Percentiles rank a stretch among this genome's conserved stretches.
These are phyloP conservation scores for Populus simonii DNA, from an alignment of 345 rosid genomes.

Conservation along the genomic window DNA sequence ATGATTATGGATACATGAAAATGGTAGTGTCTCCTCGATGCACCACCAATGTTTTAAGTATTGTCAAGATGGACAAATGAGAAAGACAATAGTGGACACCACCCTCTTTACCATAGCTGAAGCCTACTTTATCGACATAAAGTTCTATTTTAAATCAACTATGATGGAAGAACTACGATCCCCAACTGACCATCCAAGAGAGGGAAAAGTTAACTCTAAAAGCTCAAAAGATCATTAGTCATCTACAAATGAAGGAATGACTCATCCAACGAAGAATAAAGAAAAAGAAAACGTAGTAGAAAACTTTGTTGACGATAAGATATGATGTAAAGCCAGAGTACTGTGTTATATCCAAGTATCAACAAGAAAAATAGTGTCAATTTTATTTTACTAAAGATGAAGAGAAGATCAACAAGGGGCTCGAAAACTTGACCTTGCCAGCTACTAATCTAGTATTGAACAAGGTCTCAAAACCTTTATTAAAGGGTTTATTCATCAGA, in stretches of 20 bases:
- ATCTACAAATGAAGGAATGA: too few relatives aligned
- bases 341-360: not conserved
- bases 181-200: too few relatives aligned
- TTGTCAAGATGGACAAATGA: not conserved
- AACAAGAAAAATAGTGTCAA: not conserved
- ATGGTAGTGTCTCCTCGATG: not conserved
- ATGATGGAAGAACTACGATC: not conserved
- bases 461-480: too few relatives aligned
- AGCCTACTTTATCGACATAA: not conserved
- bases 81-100: not conserved
- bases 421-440: too few relatives aligned
- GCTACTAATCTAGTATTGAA: too few relatives aligned
- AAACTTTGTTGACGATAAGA: not conserved
- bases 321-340: too few relatives aligned
- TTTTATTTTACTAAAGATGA: too few relatives aligned
- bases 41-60: conserved; percentile 1
- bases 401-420: too few relatives aligned
- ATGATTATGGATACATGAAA: not conserved
- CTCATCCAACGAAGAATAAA: not conserved
- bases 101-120: not conserved
- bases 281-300: not conserved
- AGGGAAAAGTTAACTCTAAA: too few relatives aligned
- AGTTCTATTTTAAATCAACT: not conserved
- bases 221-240: too few relatives aligned
- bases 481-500: too few relatives aligned